phyloP scores from a whole-genome alignment of 1,139 yeast genomes.

The Zygosaccharomyces pseudobailii region DNA sequence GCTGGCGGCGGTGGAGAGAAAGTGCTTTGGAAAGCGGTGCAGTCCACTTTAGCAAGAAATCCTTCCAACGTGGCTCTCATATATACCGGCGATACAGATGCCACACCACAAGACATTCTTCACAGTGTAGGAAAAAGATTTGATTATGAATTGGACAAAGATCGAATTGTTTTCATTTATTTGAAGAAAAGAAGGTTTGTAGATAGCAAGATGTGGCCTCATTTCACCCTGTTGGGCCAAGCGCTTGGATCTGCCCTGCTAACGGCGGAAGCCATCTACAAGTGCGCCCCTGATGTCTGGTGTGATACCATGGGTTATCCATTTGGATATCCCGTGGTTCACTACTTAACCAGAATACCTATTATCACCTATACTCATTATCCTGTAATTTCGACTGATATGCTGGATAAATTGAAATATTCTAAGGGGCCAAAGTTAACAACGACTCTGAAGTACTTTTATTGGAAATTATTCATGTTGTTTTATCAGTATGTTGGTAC shows the following conservation, averaged over 20 bases:
- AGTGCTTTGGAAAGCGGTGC: constrained; percentile 92
- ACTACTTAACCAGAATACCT: constrained; percentile 58
- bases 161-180: constrained; percentile 67
- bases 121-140: constrained; percentile 59
- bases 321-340: constrained; percentile 66
- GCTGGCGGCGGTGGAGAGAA: constrained; percentile 99
- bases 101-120: constrained; percentile 49
- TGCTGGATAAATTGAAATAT: constrained; percentile 58
- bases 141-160: constrained; percentile 49
- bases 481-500: constrained; percentile 66
- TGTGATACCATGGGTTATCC: constrained; percentile 95
- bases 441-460: constrained; percentile 46
- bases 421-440: constrained; percentile 23
- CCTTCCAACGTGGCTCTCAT: constrained; percentile 58
- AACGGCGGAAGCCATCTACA: constrained; percentile 64
- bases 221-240: constrained; percentile 80
- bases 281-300: constrained; percentile 82
- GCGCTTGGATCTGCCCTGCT: constrained; percentile 71
- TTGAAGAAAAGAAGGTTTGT: constrained; percentile 60
- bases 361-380: constrained; percentile 86
- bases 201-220: constrained; percentile 70
- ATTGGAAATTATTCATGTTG: constrained; percentile 65
- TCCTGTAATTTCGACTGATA: constrained; percentile 85
- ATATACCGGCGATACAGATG: constrained; percentile 66
- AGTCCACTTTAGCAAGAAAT: constrained; percentile 55